phyloP scores from a whole-genome alignment of 2,329 filamentous ascomycete genomes.

The Verticillium alfalfae region DNA sequence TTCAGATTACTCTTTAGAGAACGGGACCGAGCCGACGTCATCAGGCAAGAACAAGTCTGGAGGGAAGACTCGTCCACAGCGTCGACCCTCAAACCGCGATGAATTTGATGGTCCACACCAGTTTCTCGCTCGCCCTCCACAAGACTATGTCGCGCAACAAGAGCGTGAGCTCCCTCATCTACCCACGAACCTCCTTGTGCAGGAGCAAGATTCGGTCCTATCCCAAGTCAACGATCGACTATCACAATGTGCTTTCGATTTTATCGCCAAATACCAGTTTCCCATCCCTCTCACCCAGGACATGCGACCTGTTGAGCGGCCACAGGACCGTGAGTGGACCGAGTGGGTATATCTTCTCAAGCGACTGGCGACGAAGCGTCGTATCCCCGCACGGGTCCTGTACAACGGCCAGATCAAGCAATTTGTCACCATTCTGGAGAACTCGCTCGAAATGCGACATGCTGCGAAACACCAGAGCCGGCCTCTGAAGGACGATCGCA shows the following conservation, averaged over 20 bases:
- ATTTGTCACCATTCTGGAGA: conserved; percentile 81
- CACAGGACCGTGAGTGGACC: conserved; percentile 80
- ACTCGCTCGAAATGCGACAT: conserved; percentile 82
- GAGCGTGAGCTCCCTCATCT: conserved; percentile 77
- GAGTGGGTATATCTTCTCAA: conserved; percentile 89
- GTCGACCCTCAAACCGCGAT: conserved; percentile 74
- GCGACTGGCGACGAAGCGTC: conserved; percentile 76
- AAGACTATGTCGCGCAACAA: conserved; percentile 67
- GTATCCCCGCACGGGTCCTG: conserved; percentile 76
- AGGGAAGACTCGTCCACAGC: conserved; percentile 50
- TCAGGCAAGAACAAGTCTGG: conserved; percentile 38
- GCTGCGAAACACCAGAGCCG: conserved; percentile 78
- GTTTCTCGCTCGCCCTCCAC: conserved; percentile 66
- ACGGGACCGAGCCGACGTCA: conserved; percentile 32
- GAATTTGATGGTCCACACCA: conserved; percentile 88
- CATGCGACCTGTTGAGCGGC: conserved; percentile 69
- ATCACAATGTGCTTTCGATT: conserved; percentile 82
- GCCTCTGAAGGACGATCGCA: conserved; percentile 81
- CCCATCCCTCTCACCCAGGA: conserved; percentile 79
- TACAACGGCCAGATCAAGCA: conserved; percentile 92
- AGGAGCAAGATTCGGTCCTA: conserved; percentile 80
- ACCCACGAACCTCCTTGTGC: conserved; percentile 74
- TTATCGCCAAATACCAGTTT: conserved; percentile 87
- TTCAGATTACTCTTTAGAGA: conserved; percentile 56
- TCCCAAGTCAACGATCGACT: conserved; percentile 78